Evolutionary conservation across 2,329 filamentous ascomycete species (phyloP).

Genomic region (Trichophyton equinum): DNA sequence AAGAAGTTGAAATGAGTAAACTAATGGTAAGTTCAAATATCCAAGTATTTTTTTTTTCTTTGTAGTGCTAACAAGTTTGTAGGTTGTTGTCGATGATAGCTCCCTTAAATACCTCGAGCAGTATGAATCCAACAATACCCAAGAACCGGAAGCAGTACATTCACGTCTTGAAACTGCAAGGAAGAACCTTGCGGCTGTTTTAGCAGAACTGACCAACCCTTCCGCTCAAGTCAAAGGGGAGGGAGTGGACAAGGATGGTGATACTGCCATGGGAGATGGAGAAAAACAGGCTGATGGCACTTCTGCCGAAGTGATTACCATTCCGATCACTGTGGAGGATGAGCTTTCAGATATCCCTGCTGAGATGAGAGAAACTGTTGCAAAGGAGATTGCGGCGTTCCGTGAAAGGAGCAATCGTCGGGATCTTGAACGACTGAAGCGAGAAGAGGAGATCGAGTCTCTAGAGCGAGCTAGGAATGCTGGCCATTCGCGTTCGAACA

Average conservation of each 20-base stretch:
- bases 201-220: conserved; percentile 64
- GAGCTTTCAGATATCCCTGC: conserved; percentile 90
- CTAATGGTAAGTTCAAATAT: conserved; percentile 43
- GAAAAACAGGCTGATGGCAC: conserved; percentile 44
- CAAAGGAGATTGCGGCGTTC: conserved; percentile 87
- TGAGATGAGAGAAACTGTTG: conserved; percentile 91
- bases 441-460: conserved; percentile 87
- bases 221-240: conserved; percentile 34
- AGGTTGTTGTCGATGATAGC: conserved; percentile 64
- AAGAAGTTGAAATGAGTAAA: conserved; percentile 53
- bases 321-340: conserved; percentile 76
- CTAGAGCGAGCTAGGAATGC: conserved; percentile 65
- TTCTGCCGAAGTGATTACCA: conserved; percentile 75
- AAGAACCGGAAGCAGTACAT: conserved; percentile 49
- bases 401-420: conserved; percentile 78
- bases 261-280: conserved; percentile 55
- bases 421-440: conserved; percentile 73
- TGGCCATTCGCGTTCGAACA: conserved; percentile 44
- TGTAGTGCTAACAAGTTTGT: conserved; percentile 15
- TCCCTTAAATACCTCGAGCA: conserved; percentile 77
- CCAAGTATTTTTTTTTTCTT: neutral
- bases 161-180: conserved; percentile 59
- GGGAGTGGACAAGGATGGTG: conserved; percentile 50
- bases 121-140: conserved; percentile 55
- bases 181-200: conserved; percentile 51